phyloP scores from a whole-genome alignment of 2,329 filamentous ascomycete genomes.

The Sarocladium kiliense region DNA sequence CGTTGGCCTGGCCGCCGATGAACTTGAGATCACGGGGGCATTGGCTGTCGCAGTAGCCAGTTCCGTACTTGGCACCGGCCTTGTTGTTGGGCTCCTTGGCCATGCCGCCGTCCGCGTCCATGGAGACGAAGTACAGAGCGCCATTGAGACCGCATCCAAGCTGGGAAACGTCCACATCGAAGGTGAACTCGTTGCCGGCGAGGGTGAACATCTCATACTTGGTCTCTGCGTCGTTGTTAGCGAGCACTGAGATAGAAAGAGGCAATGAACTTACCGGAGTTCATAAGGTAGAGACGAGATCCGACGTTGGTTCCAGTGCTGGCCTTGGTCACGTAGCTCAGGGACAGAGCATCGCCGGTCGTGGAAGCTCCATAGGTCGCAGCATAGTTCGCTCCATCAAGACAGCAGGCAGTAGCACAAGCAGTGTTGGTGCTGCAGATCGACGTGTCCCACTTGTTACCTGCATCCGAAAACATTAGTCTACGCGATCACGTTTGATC shows the following conservation, averaged over 20 bases:
- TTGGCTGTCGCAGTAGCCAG: constrained; percentile 47
- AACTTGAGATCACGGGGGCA: constrained; percentile 43
- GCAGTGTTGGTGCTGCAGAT: constrained; percentile 31
- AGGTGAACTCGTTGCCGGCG: constrained; percentile 58
- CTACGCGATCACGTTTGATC: not conserved
- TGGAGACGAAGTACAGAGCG: constrained; percentile 55
- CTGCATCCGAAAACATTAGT: constrained; percentile 13
- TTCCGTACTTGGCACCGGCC: constrained; percentile 48
- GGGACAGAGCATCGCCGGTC: constrained; percentile 37
- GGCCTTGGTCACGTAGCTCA: constrained; percentile 47
- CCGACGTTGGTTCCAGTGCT: constrained; percentile 33
- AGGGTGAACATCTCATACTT: constrained; percentile 58
- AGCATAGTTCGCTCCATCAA: constrained; percentile 41
- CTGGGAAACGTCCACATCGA: constrained; percentile 62
- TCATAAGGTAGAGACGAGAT: constrained; percentile 55
- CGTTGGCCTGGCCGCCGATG: constrained; percentile 38
- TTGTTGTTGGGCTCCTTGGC: constrained; percentile 38
- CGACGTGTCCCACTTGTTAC: constrained; percentile 31
- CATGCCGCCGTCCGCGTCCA: constrained; percentile 48
- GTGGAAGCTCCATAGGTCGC: constrained; percentile 42
- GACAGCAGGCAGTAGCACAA: constrained; percentile 38
- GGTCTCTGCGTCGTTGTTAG: constrained; percentile 25
- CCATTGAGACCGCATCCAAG: constrained; percentile 60
- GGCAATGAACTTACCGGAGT: constrained; percentile 20
- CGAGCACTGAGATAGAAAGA: not conserved